Percentiles rank a stretch among this genome's conserved stretches.
phyloP scores from a whole-genome alignment of 352 stramenopile genomes.

The Blastocystis sp. region DNA sequence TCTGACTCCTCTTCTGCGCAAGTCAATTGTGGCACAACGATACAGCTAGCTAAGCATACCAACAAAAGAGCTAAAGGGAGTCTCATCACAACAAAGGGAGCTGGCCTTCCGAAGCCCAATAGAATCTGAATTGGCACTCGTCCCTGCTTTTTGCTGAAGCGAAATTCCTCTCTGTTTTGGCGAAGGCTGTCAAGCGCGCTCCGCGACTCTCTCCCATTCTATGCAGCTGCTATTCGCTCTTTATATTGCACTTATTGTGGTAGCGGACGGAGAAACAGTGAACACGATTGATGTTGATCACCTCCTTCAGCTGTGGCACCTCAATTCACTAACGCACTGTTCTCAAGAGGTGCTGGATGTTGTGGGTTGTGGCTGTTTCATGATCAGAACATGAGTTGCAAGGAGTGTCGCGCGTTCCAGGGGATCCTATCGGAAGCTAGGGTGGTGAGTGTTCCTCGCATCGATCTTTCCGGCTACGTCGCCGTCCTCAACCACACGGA shows the following conservation, averaged over 20 bases:
- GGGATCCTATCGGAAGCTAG: neutral
- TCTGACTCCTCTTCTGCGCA: conserved; percentile 27
- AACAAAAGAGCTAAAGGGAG: neutral
- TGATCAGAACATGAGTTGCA: conserved; percentile 10
- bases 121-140: neutral
- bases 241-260: too few species aligned
- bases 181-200: neutral
- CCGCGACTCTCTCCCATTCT: too few species aligned
- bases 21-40: neutral
- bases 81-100: neutral
- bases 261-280: too few species aligned
- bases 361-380: neutral
- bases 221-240: too few species aligned
- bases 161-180: neutral
- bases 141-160: neutral
- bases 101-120: neutral
- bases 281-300: neutral
- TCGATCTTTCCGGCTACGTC: conserved; percentile 31
- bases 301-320: neutral
- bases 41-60: conserved; percentile 10
- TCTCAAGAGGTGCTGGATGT: conserved; percentile 3
- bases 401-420: neutral
- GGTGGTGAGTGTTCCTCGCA: neutral
- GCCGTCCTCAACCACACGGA: neutral
- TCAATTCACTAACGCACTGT: conserved; percentile 42